A percentile compares a stretch with the other conserved stretches of the same genome.
phyloP scores from a whole-genome alignment of 371 early-diverging fungal genomes.

The Rhizopus delemar region DNA sequence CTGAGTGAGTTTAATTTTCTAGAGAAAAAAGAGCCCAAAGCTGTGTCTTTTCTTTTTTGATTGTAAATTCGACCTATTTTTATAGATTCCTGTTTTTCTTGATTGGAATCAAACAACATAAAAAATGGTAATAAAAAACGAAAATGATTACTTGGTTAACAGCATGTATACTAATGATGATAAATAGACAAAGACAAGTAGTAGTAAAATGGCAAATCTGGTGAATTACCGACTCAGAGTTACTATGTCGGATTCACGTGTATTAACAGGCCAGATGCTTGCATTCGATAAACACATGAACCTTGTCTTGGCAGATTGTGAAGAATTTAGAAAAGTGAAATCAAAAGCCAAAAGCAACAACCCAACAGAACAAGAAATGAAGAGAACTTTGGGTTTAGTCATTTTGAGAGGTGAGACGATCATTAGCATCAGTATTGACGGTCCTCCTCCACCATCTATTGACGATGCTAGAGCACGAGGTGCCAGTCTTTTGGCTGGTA shows the following conservation, averaged over 20 bases:
- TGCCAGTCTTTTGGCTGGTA: conserved; percentile 62
- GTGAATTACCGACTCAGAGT: conserved; percentile 94
- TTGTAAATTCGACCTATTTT: not conserved
- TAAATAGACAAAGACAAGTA: conserved; percentile 4
- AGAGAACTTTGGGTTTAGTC: conserved; percentile 91
- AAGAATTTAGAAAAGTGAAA: conserved; percentile 92
- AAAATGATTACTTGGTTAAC: not conserved
- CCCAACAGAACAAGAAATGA: conserved; percentile 66
- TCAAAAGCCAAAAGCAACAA: conserved; percentile 53
- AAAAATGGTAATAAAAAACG: conserved; percentile 1
- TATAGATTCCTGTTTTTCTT: not conserved
- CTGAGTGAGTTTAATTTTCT: not conserved
- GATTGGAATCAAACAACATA: not conserved
- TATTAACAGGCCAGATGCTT: conserved; percentile 94
- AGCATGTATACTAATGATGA: not conserved
- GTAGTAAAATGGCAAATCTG: conserved; percentile 81
- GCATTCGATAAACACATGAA: conserved; percentile 99
- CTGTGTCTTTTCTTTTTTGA: conserved; percentile 1
- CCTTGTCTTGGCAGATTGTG: conserved; percentile 94
- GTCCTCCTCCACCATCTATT: conserved; percentile 83
- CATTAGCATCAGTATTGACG: conserved; percentile 89
- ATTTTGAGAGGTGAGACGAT: conserved; percentile 94
- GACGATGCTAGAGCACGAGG: conserved; percentile 61
- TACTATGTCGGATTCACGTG: conserved; percentile 88
- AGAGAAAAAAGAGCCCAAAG: not conserved